Evolutionary conservation across 306 rosid species (phyloP).

Genomic region (Fagus crenata): DNA sequence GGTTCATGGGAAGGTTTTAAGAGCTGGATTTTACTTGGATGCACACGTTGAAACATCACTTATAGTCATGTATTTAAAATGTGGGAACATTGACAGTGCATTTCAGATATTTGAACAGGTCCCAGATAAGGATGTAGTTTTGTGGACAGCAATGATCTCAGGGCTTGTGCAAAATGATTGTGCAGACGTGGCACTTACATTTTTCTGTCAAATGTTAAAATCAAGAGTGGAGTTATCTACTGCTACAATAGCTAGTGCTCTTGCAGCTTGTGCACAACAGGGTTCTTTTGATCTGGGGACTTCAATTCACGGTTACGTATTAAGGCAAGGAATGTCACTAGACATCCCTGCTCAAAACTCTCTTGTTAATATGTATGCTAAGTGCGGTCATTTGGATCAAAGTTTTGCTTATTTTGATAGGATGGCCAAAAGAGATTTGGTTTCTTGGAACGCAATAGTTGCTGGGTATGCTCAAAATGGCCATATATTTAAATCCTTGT

Average conservation of each 20-base stretch:
- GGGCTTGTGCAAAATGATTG: conserved; percentile 65
- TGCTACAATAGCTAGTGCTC: conserved; percentile 61
- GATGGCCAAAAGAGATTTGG: conserved; percentile 60
- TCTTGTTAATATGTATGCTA: conserved; percentile 75
- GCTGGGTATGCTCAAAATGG: conserved; percentile 73
- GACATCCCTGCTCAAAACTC: conserved; percentile 68
- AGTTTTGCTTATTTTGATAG: conserved; percentile 49
- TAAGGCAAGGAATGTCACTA: conserved; percentile 50
- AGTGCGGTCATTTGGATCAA: conserved; percentile 57
- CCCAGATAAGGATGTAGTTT: conserved; percentile 51
- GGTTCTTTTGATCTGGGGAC: conserved; percentile 52
- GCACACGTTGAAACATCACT: conserved; percentile 55
- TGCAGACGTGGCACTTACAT: conserved; percentile 50
- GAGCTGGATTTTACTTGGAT: conserved; percentile 57
- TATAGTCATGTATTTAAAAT: conserved; percentile 59
- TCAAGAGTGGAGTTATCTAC: conserved; percentile 51
- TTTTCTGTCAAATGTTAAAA: conserved; percentile 54
- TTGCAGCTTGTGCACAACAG: conserved; percentile 68
- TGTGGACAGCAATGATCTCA: conserved; percentile 85
- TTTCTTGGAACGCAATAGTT: conserved; percentile 76
- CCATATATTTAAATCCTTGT: conserved; percentile 43
- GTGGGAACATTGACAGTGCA: conserved; percentile 47
- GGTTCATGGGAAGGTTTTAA: conserved; percentile 62
- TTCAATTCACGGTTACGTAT: conserved; percentile 55
- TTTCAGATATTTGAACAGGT: conserved; percentile 50